Conservation (phyloP, 2,329 filamentous ascomycete genomes). For the Talaromyces sp. region DNA sequence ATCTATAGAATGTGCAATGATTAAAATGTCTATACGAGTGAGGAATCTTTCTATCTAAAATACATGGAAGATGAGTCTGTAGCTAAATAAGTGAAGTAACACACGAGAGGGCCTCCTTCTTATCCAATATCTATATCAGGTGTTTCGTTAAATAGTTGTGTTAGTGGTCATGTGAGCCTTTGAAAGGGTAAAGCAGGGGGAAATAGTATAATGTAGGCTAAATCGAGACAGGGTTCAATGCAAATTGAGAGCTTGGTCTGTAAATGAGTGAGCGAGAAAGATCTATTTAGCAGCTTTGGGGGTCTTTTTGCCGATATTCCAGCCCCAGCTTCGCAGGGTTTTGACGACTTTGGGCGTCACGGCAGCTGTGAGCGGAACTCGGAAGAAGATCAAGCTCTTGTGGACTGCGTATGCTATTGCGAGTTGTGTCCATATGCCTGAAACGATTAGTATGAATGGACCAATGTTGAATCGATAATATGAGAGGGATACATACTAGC, state of each 20-base stretch:
- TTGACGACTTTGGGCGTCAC: slow-evolving; percentile 94
- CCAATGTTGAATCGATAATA: background rate
- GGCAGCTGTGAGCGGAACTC: slow-evolving; percentile 88
- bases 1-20: background rate
- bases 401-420: slow-evolving; percentile 94
- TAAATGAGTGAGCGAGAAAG: background rate
- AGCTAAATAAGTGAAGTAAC: background rate
- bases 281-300: slow-evolving; percentile 29
- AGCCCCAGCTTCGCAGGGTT: slow-evolving; percentile 80
- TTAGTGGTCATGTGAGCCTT: background rate
- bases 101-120: background rate
- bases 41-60: background rate
- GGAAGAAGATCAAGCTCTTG: slow-evolving; percentile 94
- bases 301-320: slow-evolving; percentile 82
- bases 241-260: slow-evolving; percentile 6
- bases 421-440: slow-evolving; percentile 76
- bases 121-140: background rate
- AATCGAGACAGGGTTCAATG: background rate
- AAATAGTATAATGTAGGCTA: background rate
- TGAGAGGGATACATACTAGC: slow-evolving; percentile 63
- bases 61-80: background rate
- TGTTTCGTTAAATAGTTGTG: background rate
- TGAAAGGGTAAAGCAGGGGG: background rate
- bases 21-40: background rate
- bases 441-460: slow-evolving; percentile 13